Evolutionary conservation across 352 stramenopile species (phyloP).

Genomic region (Phytophthora litchii): DNA sequence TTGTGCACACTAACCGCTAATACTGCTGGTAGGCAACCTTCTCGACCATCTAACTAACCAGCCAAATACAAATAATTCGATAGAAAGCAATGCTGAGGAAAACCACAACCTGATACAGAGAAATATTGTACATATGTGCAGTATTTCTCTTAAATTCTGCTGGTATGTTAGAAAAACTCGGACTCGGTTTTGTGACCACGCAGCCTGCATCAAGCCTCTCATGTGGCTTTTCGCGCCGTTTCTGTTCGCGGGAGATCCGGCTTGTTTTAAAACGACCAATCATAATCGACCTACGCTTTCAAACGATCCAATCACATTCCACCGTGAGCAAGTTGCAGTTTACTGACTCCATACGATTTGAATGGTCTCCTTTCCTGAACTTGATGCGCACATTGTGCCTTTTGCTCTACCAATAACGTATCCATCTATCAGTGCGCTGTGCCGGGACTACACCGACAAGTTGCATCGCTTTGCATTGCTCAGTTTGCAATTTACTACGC

Average conservation of each 20-base stretch:
- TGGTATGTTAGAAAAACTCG: too few species aligned
- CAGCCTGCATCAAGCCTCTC: conserved; percentile 31
- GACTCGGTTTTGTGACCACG: too few species aligned
- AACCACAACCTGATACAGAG: too few species aligned
- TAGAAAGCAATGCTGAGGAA: too few species aligned
- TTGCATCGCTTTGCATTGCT: conserved; percentile 9
- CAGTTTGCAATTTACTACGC: conserved; percentile 26
- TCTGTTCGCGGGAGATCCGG: conserved; percentile 4
- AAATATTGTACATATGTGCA: too few species aligned
- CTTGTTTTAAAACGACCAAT: background rate
- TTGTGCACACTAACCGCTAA: too few species aligned
- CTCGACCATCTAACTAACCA: too few species aligned
- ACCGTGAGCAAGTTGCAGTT: conserved; percentile 17
- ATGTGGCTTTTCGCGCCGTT: conserved; percentile 9
- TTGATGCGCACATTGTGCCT: too few species aligned
- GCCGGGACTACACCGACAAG: conserved; percentile 6
- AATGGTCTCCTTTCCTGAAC: conserved; percentile 9
- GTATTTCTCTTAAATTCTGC: too few species aligned
- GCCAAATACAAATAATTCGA: too few species aligned
- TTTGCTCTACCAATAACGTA: too few species aligned
- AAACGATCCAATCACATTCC: conserved; percentile 24
- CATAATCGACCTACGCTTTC: background rate
- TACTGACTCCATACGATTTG: conserved; percentile 15
- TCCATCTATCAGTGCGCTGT: conserved; percentile 15
- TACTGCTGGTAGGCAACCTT: too few species aligned